Conservation (phyloP, 768 basidiomycete species). For the Serendipita sp. region DNA sequence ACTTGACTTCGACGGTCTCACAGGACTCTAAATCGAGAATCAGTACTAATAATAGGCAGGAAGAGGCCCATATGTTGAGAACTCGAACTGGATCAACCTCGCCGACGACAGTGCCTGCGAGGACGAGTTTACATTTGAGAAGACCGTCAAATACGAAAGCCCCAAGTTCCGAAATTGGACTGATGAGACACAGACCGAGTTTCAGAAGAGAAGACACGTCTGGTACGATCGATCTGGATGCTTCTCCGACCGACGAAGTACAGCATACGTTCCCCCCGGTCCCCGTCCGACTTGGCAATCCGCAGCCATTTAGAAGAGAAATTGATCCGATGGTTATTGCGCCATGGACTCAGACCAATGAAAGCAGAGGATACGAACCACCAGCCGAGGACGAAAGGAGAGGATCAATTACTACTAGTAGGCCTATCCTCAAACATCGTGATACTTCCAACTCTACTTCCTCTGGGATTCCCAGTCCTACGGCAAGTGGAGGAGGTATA, state of each 20-base stretch:
- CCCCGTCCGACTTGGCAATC: neutral
- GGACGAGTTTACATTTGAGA: neutral
- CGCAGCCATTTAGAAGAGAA: neutral
- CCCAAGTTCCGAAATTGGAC: neutral
- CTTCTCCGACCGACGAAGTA: neutral
- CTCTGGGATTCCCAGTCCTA: too few relatives aligned
- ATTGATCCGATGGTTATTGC: neutral
- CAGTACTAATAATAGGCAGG: neutral
- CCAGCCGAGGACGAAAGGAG: too few relatives aligned
- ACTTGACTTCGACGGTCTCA: too few relatives aligned
- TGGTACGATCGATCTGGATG: neutral
- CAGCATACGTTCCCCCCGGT: neutral
- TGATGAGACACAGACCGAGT: neutral
- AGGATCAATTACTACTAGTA: too few relatives aligned
- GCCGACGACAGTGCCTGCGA: neutral
- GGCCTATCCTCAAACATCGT: too few relatives aligned
- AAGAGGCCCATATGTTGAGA: neutral
- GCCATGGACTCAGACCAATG: neutral
- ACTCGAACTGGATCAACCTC: neutral
- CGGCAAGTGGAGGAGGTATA: too few relatives aligned
- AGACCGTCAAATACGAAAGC: neutral
- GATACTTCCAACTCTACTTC: too few relatives aligned
- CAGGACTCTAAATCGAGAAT: neutral
- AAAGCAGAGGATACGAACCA: too few relatives aligned
- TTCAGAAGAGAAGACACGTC: neutral